Evolutionary conservation across 2,329 filamentous ascomycete species (phyloP).

Genomic region (Aspergillus vadensis): DNA sequence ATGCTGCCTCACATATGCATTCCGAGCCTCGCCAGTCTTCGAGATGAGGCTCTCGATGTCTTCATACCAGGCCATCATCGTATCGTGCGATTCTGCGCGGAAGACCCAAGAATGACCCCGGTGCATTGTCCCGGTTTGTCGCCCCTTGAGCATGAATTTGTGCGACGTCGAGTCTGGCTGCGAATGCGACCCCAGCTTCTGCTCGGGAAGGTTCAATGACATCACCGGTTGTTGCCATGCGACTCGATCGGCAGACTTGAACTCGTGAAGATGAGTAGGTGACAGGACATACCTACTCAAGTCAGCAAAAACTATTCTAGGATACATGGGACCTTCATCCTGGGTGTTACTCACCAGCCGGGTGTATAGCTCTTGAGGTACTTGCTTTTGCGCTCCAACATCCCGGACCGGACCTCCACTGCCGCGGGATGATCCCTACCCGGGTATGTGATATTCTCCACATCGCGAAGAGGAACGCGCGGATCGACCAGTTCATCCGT

Average conservation of each 20-base stretch:
- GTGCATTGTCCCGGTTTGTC: conserved; percentile 90
- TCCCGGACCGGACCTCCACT: conserved; percentile 82
- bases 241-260: conserved; percentile 94
- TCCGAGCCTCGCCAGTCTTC: conserved; percentile 83
- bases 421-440: conserved; percentile 82
- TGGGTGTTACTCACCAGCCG: conserved; percentile 69
- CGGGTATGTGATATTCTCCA: conserved; percentile 86
- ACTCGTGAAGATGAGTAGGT: conserved; percentile 95
- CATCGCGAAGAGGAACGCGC: conserved; percentile 71
- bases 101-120: conserved; percentile 72
- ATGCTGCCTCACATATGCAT: conserved; percentile 81
- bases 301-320: conserved; percentile 13
- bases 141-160: conserved; percentile 97
- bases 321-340: background rate
- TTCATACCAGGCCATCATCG: conserved; percentile 96
- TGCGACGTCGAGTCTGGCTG: conserved; percentile 80
- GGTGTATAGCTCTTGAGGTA: conserved; percentile 97
- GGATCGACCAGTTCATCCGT: conserved; percentile 89
- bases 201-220: conserved; percentile 92
- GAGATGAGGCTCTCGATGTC: conserved; percentile 90
- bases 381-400: conserved; percentile 97
- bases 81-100: conserved; percentile 74
- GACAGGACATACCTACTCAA: conserved; percentile 82
- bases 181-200: conserved; percentile 92
- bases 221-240: conserved; percentile 82